phyloP scores from a whole-genome alignment of 2,329 filamentous ascomycete species.

The Huntiella abstrusa region DNA sequence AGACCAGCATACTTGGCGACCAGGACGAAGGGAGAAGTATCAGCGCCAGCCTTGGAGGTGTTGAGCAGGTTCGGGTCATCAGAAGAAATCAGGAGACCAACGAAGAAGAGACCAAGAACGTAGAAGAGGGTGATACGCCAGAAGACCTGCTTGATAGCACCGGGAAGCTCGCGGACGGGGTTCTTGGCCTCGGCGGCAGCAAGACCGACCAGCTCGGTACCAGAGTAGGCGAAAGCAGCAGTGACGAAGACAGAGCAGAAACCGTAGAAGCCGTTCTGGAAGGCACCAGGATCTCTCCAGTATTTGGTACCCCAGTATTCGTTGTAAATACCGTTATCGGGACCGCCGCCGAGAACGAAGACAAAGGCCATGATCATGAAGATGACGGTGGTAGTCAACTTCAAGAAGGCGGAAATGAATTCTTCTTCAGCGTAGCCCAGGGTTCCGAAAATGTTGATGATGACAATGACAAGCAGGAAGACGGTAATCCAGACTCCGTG shows the following conservation, averaged over 20 bases:
- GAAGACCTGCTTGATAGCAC: constrained; percentile 58
- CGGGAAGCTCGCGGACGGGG: constrained; percentile 52
- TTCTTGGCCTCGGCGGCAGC: constrained; percentile 50
- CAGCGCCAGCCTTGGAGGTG: constrained; percentile 16
- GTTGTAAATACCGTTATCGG: constrained; percentile 23
- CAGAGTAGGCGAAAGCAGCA: constrained; percentile 49
- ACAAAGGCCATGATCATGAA: constrained; percentile 44
- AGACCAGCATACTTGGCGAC: constrained; percentile 29
- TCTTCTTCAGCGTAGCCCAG: constrained; percentile 36
- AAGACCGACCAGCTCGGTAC: constrained; percentile 50
- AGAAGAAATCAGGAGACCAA: constrained; percentile 27
- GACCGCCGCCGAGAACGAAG: constrained; percentile 38
- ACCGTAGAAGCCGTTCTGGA: constrained; percentile 51
- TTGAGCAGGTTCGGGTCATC: constrained; percentile 25
- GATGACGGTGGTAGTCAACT: constrained; percentile 36
- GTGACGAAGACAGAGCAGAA: constrained; percentile 52
- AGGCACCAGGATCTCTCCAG: constrained; percentile 29
- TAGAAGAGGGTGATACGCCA: constrained; percentile 35
- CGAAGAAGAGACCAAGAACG: constrained; percentile 28
- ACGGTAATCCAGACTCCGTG: constrained; percentile 33
- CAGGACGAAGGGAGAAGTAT: constrained; percentile 32
- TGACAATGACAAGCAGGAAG: constrained; percentile 29
- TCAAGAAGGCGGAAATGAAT: constrained; percentile 35
- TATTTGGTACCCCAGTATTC: constrained; percentile 25
- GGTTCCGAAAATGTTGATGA: constrained; percentile 37